These are phyloP conservation scores for Debaryomyces fabryi DNA, from an alignment of 1,139 yeast species.

Conservation along the genomic window DNA sequence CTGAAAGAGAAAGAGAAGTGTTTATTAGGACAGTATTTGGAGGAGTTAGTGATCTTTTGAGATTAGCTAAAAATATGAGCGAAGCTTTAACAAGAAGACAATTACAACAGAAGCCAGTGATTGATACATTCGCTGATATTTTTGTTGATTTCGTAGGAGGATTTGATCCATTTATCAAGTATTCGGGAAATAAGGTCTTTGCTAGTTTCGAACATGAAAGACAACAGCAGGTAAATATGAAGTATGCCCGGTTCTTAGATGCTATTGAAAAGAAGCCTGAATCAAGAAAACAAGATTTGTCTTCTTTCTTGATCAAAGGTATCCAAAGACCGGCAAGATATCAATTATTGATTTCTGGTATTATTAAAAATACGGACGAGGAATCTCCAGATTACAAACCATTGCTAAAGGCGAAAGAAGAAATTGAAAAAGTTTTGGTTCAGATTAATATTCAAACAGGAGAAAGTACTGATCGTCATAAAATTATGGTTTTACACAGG, in stretches of 20 bases:
- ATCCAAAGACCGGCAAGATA: conserved; percentile 96
- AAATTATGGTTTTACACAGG: conserved; percentile 83
- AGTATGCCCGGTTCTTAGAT: conserved; percentile 89
- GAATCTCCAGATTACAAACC: conserved; percentile 75
- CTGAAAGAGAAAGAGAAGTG: conserved; percentile 85
- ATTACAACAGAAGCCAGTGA: conserved; percentile 79
- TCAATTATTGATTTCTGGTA: conserved; percentile 81
- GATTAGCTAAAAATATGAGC: conserved; percentile 80
- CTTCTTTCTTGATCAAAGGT: conserved; percentile 92
- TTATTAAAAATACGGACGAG: conserved; percentile 77
- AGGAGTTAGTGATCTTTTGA: conserved; percentile 83
- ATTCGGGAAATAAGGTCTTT: conserved; percentile 95
- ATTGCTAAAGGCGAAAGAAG: conserved; percentile 72
- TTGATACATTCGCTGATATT: conserved; percentile 83
- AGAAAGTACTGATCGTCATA: conserved; percentile 90
- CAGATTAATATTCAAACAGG: conserved; percentile 91
- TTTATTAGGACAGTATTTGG: conserved; percentile 91
- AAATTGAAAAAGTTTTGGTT: conserved; percentile 73
- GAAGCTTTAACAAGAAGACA: conserved; percentile 90
- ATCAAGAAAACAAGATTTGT: conserved; percentile 85
- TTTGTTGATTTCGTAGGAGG: conserved; percentile 80
- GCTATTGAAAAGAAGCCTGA: conserved; percentile 90
- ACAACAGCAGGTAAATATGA: conserved; percentile 86
- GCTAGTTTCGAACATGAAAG: conserved; percentile 96
- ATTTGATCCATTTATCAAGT: conserved; percentile 89